These are phyloP conservation scores for Trichoderma atroviride DNA, from an alignment of 2,329 filamentous ascomycete species.

Conservation along the genomic window DNA sequence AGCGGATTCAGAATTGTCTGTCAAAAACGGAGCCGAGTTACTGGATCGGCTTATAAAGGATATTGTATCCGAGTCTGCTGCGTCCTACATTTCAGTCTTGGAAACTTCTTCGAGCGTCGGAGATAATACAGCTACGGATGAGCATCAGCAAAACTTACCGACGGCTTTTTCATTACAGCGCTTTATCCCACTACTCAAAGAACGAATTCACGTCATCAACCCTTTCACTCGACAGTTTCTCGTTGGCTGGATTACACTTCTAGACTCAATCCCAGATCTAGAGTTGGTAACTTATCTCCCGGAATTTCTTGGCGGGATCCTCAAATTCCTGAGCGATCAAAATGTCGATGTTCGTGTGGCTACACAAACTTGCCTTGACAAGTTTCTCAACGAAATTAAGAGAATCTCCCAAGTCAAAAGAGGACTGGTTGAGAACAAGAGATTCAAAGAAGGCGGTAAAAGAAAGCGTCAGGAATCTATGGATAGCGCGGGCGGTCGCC, in stretches of 20 bases:
- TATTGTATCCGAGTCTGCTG: slow-evolving; percentile 91
- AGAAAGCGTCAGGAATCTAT: slow-evolving; percentile 70
- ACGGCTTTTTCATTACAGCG: slow-evolving; percentile 89
- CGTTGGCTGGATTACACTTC: slow-evolving; percentile 90
- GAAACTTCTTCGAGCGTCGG: slow-evolving; percentile 58
- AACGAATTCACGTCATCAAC: slow-evolving; percentile 91
- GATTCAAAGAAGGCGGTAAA: slow-evolving; percentile 67
- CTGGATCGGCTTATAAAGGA: slow-evolving; percentile 94
- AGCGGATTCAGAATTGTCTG: slow-evolving; percentile 92
- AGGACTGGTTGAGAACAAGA: slow-evolving; percentile 84
- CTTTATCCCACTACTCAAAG: slow-evolving; percentile 91
- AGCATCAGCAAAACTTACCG: slow-evolving; percentile 57
- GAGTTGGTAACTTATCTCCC: slow-evolving; percentile 92
- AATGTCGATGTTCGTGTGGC: slow-evolving; percentile 94
- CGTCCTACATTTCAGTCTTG: slow-evolving; percentile 89
- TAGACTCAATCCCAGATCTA: slow-evolving; percentile 95
- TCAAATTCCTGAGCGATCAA: slow-evolving; percentile 89
- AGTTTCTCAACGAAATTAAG: slow-evolving; percentile 91
- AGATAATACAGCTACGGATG: slow-evolving; percentile 50
- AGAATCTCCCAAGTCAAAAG: slow-evolving; percentile 92
- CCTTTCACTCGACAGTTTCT: slow-evolving; percentile 94
- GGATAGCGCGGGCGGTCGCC: slow-evolving; percentile 64
- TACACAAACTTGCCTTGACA: slow-evolving; percentile 84
- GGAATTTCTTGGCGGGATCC: slow-evolving; percentile 83
- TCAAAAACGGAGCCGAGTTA: slow-evolving; percentile 96